phyloP scores from a whole-genome alignment of 306 rosid genomes.

The Vigna angularis region DNA sequence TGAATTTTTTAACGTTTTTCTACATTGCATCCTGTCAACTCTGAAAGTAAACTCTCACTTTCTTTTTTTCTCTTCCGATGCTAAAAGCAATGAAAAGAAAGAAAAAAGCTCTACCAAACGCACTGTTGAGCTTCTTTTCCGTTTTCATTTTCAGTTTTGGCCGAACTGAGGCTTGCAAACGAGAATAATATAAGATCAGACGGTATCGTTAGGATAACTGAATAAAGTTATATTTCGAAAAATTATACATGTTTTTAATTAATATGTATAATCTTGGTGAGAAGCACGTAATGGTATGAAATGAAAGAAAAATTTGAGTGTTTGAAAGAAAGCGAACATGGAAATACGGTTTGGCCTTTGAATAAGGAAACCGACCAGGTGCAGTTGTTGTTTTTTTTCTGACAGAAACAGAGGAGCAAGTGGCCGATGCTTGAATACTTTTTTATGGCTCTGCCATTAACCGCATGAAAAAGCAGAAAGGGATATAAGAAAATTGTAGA shows the following conservation, averaged over 20 bases:
- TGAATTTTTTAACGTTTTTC: too few species aligned
- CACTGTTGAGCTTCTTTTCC: conserved; percentile 15
- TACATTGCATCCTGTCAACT: not conserved
- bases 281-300: not conserved
- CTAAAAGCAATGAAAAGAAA: conserved; percentile 29
- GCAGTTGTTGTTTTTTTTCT: conserved; percentile 13
- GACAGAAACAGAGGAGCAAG: conserved; percentile 28
- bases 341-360: conserved; percentile 34
- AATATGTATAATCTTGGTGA: not conserved
- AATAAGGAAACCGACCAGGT: conserved; percentile 24
- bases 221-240: too few species aligned
- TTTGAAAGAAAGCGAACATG: not conserved
- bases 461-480: not conserved
- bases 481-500: not conserved
- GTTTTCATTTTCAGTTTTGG: not conserved
- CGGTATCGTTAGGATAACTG: too few species aligned
- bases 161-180: conserved; percentile 23
- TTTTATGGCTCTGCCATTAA: conserved; percentile 10
- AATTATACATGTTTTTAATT: not conserved
- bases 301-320: not conserved
- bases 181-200: too few species aligned
- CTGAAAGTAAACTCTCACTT: not conserved
- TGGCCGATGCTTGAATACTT: not conserved
- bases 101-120: conserved; percentile 24
- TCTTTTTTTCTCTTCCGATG: not conserved